A percentile compares a stretch with the other conserved stretches of the same genome.
phyloP scores from a whole-genome alignment of 331 rosid species.

The Acacia concinna region DNA sequence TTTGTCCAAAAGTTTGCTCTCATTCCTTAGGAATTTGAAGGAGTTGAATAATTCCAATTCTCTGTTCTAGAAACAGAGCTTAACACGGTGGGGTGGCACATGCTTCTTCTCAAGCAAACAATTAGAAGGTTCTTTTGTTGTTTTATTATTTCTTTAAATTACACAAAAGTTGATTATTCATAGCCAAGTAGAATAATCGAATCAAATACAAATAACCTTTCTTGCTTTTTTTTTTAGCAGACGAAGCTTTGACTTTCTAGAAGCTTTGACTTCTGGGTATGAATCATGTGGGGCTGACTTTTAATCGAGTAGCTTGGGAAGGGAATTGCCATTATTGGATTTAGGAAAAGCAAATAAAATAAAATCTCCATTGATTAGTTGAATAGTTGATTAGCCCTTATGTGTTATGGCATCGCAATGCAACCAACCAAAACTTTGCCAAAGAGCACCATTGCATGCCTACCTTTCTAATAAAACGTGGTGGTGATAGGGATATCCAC shows the following conservation, averaged over 20 bases:
- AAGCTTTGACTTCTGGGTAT: not conserved
- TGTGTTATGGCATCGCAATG: constrained; percentile 9
- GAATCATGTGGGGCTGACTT: not conserved
- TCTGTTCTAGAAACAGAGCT: not conserved
- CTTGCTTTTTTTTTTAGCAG: not conserved
- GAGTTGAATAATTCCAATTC: not conserved
- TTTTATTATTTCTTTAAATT: not conserved
- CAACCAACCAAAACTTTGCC: constrained; percentile 35
- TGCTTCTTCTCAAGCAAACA: too few relatives aligned
- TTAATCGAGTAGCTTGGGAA: not conserved
- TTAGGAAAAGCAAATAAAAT: not conserved
- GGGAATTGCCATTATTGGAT: too few relatives aligned
- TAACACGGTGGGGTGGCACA: not conserved
- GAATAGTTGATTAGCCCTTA: too few relatives aligned
- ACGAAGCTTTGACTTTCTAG: not conserved
- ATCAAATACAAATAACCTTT: not conserved
- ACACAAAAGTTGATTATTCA: not conserved
- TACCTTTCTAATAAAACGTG: not conserved
- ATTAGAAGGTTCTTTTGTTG: not conserved
- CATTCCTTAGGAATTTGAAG: not conserved
- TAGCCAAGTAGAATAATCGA: not conserved
- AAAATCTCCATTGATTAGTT: not conserved
- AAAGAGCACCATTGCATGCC: constrained; percentile 28
- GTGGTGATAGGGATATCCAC: not conserved
- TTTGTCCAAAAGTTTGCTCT: not conserved